Conservation (phyloP, 192 early-diverging fungal species). For the Gonapodya prolifera region DNA sequence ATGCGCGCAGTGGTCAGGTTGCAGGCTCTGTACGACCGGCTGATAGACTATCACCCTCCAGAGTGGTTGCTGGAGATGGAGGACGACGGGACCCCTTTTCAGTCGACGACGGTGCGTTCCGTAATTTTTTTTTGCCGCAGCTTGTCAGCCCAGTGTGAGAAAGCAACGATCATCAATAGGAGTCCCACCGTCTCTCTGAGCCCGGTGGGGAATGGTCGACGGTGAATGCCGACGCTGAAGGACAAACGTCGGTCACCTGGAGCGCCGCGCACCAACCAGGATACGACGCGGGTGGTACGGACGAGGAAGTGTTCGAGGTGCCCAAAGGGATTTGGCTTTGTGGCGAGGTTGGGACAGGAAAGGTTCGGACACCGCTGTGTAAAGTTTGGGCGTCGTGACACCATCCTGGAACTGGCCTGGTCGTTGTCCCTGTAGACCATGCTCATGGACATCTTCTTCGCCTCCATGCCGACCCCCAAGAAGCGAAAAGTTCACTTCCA, state of each 20-base stretch:
- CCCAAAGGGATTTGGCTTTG: conserved; percentile 45
- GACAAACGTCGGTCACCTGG: background rate
- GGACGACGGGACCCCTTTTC: background rate
- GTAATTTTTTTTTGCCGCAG: no score
- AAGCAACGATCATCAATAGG: no score
- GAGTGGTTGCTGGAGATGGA: background rate
- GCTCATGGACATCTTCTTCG: conserved; percentile 64
- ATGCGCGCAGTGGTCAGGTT: background rate
- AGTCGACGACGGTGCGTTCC: no score
- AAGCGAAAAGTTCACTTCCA: conserved; percentile 92
- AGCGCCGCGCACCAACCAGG: background rate
- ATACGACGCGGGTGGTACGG: background rate
- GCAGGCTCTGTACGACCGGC: background rate
- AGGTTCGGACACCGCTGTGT: conserved; percentile 73
- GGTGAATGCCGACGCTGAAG: background rate
- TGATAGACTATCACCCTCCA: background rate
- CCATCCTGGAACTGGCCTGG: no score
- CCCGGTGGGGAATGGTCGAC: background rate
- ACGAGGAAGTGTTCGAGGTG: background rate
- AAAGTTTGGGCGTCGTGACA: no score
- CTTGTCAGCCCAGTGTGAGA: no score
- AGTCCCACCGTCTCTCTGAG: background rate
- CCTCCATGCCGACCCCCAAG: conserved; percentile 47
- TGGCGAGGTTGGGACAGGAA: conserved; percentile 80
- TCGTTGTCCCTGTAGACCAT: no score